Percentiles rank a stretch among this genome's conserved stretches.
Conservation (phyloP, 2,329 filamentous ascomycete species). For the Penicillium sp. region DNA sequence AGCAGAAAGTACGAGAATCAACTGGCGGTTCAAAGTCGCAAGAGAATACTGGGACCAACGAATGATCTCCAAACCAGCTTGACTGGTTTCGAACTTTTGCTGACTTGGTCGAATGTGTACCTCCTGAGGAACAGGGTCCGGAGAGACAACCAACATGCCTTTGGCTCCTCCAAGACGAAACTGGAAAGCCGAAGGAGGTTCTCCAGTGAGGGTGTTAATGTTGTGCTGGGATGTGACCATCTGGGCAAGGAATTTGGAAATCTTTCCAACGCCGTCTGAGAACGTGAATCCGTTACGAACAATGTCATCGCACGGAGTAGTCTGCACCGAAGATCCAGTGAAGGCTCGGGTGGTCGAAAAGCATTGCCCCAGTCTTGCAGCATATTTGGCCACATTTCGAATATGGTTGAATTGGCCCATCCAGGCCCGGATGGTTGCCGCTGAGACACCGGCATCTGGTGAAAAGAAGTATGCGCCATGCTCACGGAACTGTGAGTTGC, state of each 20-base stretch:
- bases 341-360: conserved; percentile 89
- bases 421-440: conserved; percentile 74
- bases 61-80: conserved; percentile 79
- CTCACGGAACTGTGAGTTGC: conserved; percentile 91
- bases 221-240: conserved; percentile 71
- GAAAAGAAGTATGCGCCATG: conserved; percentile 93
- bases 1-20: conserved; percentile 78
- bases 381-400: conserved; percentile 80
- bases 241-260: conserved; percentile 73
- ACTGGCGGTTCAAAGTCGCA: conserved; percentile 83
- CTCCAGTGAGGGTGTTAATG: conserved; percentile 51
- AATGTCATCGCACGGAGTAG: conserved; percentile 66
- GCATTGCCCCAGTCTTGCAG: conserved; percentile 86
- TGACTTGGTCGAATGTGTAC: conserved; percentile 82
- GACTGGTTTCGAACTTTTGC: conserved; percentile 73
- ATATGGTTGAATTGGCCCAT: conserved; percentile 87
- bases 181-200: conserved; percentile 78
- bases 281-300: conserved; percentile 68
- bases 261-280: conserved; percentile 89
- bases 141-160: conserved; percentile 76
- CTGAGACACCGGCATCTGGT: conserved; percentile 63
- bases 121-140: conserved; percentile 63
- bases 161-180: conserved; percentile 93
- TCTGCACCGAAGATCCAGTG: conserved; percentile 57
- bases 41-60: conserved; percentile 71